Base-by-base conservation (phyloP, 768 basidiomycete genomes). In the Lanmaoa pseudosensibilis region DNA sequence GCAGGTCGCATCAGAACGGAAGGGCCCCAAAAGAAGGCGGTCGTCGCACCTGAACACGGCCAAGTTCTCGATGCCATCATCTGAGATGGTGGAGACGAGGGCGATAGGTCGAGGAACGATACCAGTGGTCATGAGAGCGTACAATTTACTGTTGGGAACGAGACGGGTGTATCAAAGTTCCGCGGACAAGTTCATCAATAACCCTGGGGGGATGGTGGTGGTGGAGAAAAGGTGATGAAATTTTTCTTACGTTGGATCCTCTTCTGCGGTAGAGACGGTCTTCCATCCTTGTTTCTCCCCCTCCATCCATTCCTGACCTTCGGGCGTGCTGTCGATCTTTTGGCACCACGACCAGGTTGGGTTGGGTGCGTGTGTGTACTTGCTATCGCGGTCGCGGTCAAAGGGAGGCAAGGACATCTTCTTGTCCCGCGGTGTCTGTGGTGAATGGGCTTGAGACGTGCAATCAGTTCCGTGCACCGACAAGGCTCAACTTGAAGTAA, bases 81-180 rank as follows among this genome's bases (percentile, higher is more conserved):
- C 54, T 7, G 62, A 63, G 47, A 75, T 46, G n/a, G 75, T 69
- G 7, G 75, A 75, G 21, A 77, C 65, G 54, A 77, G 75, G 6
- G 75, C 77, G 46, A 79, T 74, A 6, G 77, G 77, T 12, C 77
- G 62, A 1, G 78, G 76, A 7, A 70, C 66, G 19, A 77, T 51
- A 3, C 75, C 77, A 45, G 68, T 69, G 39, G 70, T 69, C 68
- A 77, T 60, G 38, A 75, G 65, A 12, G 61, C 57, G 52, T 76
- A 74, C n/a, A 74, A 36, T 21, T 55, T 54, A 9, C 70, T 70
- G 39, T 40, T 10, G 33, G 4, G 11, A 50, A 19, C 15, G 18
- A 30, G 27, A 34, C 3, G 12, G n/a, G 19, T 36, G 15, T 15
- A 11, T n/a, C 37, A 8, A n/a, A 10, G 9, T 45, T 27, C 21